Base-by-base conservation (phyloP, 495 filamentous ascomycete species). In the Echria macrotheca region DNA sequence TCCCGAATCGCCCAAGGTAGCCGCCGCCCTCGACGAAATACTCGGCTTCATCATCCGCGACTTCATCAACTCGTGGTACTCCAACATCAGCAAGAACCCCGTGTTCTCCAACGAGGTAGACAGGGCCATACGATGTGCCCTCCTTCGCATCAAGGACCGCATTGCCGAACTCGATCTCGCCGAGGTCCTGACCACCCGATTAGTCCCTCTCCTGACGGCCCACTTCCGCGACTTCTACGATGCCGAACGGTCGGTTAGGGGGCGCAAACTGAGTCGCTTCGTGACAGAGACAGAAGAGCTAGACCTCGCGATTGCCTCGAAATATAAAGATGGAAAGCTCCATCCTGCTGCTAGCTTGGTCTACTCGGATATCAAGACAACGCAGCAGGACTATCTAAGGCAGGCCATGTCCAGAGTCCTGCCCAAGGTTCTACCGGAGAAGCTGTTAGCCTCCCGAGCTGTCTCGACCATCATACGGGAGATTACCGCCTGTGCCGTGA, bases 201-300 rank as follows among this genome's bases (percentile, higher is more conserved):
- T 97, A 33, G 82, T 95, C 39, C 94, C 94, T 17, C 81, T 96
- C 46, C 59, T 99, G 48, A 96, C 93, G n/a, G 75, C 80, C 4
- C 94, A 99, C 64, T 79, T 99, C 50, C 86, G 80, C 51, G 85
- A 95, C 50, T 95, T 95, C 58, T 88, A 89, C 57, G 80, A 94
- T 37, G 94, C 94, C 8, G 94, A 99, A 69, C 80, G 85, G 39
- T 76, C 79, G 15, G 84, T 99, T 5, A 79, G 93, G 51, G 94
- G 94, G 19, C 85, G 83, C 55, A 83, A 94, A 62, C 69, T 98
- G 52, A 89, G 86, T 52, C 81, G 86, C 28, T 89, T 84, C 62
- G 82, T 99, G 24, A 99, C 94, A 8, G 94, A 99, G 66, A 95
- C 90, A 2, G 91, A 95, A 55, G 94, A 97, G 71, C 72, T 99